A percentile compares a stretch with the other conserved stretches of the same genome.
These are phyloP conservation scores for Kodamaea derodonti DNA, from an alignment of 1,139 yeast species.

Conservation along the genomic window DNA sequence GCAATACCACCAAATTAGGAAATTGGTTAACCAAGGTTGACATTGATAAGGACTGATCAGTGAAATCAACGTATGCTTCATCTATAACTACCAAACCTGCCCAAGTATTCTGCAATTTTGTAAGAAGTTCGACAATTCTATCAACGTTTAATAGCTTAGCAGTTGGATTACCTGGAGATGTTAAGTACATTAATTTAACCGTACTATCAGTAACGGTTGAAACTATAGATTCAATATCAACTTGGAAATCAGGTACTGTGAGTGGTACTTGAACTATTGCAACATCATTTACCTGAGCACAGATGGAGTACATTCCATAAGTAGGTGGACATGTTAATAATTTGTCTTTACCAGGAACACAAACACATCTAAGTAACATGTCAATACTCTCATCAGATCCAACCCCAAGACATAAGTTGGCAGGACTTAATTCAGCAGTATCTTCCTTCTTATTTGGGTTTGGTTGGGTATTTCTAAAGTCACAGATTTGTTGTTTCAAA, in stretches of 20 bases:
- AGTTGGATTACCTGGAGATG: constrained; percentile 99
- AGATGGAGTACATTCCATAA: constrained; percentile 92
- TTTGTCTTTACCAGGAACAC: constrained; percentile 80
- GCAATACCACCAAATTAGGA: constrained; percentile 83
- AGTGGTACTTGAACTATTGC: constrained; percentile 69
- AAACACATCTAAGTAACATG: constrained; percentile 77
- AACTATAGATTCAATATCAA: constrained; percentile 55
- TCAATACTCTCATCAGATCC: constrained; percentile 98
- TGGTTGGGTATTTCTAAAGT: constrained; percentile 60
- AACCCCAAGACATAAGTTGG: constrained; percentile 86
- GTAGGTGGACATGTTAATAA: constrained; percentile 90
- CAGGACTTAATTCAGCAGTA: constrained; percentile 46
- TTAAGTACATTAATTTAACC: constrained; percentile 74
- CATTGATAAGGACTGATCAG: constrained; percentile 52
- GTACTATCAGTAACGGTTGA: constrained; percentile 53
- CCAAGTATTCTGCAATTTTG: constrained; percentile 45
- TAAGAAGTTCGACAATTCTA: constrained; percentile 49
- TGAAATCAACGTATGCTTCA: constrained; percentile 92
- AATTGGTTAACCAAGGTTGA: constrained; percentile 79
- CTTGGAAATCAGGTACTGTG: constrained; percentile 56
- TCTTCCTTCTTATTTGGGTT: constrained; percentile 18
- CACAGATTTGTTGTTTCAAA: constrained; percentile 66
- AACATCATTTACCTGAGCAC: constrained; percentile 87
- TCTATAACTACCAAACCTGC: constrained; percentile 84
- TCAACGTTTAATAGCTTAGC: constrained; percentile 56